Conservation (phyloP, 495 filamentous ascomycete species). For the Extremus antarcticus region DNA sequence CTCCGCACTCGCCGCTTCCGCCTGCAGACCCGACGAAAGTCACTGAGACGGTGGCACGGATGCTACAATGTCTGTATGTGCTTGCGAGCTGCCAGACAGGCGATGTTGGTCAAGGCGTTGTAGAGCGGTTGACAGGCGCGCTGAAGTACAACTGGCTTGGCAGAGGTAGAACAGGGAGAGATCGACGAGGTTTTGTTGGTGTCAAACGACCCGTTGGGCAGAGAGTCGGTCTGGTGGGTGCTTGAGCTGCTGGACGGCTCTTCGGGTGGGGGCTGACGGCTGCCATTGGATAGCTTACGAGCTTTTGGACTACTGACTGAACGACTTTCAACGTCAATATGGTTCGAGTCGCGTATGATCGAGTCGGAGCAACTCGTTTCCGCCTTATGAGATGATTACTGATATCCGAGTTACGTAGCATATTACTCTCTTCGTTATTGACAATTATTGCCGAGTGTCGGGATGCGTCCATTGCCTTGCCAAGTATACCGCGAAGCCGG, state of each 20-base stretch:
- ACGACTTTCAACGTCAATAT: no score
- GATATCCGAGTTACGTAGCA: no score
- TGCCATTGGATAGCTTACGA: background rate
- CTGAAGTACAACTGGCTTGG: constrained; percentile 96
- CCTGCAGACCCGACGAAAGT: constrained; percentile 65
- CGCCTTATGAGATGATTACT: no score
- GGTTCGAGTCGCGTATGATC: no score
- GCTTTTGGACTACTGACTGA: background rate
- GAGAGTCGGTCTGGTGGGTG: constrained; percentile 18
- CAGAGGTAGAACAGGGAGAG: constrained; percentile 76
- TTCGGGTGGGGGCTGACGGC: background rate
- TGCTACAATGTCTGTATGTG: constrained; percentile 94
- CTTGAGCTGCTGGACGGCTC: no score
- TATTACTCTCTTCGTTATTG: no score
- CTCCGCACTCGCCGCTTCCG: constrained; percentile 5
- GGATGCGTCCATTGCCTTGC: background rate
- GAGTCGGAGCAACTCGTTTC: no score
- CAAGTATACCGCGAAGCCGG: background rate
- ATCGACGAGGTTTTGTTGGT: constrained; percentile 79
- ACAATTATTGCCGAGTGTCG: no score
- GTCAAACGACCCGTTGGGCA: constrained; percentile 34
- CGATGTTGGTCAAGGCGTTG: constrained; percentile 65
- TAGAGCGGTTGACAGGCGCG: constrained; percentile 71
- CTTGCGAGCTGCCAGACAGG: constrained; percentile 62
- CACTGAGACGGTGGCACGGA: constrained; percentile 86